Evolutionary conservation across 495 filamentous ascomycete genomes (phyloP), one percentile per base, ranked within the genome.

Genomic region (Annulohypoxylon maeteangense): DNA sequence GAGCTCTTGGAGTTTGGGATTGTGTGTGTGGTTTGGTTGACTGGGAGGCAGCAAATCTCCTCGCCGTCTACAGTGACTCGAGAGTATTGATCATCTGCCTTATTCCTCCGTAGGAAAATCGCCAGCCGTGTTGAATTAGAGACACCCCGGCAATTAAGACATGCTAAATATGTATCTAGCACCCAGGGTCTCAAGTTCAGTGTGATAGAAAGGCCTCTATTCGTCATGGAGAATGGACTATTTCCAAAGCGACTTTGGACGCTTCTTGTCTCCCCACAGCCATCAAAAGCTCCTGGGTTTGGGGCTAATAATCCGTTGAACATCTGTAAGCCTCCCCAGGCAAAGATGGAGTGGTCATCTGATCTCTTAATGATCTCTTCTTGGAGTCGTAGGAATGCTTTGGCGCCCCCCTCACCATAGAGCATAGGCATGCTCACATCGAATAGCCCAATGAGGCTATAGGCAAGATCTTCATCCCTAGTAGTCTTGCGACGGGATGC

Each of bases 311-410:
- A 34, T 4, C 50, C 50, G n/a, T 5, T 4, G 7, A 6, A 4
- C 3, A 6, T 11, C 3, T 18, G n/a, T 10, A 54, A 18, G 8
- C 34, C 60, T 0, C 31, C 16, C 60, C 47, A 76, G 12, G 67
- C 66, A 32, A 76, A 68, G 48, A 76, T 63, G 7, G 54, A 32
- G 16, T 50, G 60, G 57, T 78, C 76, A 40, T 70, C 64, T 1
- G 63, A 72, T 1, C 61, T 57, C 47, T 58, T 72, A 20, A 76
- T 74, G 42, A 79, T 78, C 50, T 78, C 74, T 53, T 78, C 75
- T 51, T 79, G 77, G 4, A 79, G 55, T 4, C 75, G 59, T 16
- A 47, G 44, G 34, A 76, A 78, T 6, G 69, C 72, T 34, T 63
- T 45, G 7, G 7, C 2, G 14, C 59, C 56, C 2, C 76, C 75